These are phyloP conservation scores for Tylopilus vinaceipallidus DNA, from an alignment of 768 basidiomycete genomes.

Conservation along the genomic window DNA sequence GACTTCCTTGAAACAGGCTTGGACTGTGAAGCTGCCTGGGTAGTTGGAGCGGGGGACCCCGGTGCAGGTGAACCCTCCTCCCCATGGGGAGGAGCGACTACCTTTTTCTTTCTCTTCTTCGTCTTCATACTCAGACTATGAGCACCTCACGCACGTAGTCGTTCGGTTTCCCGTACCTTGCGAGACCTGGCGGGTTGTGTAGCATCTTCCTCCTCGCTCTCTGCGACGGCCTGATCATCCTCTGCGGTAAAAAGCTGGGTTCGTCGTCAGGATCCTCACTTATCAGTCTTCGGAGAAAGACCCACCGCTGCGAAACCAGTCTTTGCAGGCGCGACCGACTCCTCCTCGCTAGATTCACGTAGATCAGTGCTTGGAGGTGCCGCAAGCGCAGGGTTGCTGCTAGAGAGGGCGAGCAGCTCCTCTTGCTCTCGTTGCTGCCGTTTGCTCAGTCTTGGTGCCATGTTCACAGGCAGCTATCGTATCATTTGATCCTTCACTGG, in stretches of 20 bases:
- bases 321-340: conserved; percentile 17
- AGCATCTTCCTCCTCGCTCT: conserved; percentile 24
- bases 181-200: conserved; percentile 18
- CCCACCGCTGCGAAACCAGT: conserved; percentile 48
- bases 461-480: too few relatives aligned
- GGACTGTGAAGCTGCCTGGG: conserved; percentile 18
- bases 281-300: conserved; percentile 4
- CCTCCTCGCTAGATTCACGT: conserved; percentile 39
- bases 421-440: conserved; percentile 85
- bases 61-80: conserved; percentile 1
- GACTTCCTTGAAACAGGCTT: conserved; percentile 60
- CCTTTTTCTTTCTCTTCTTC: conserved; percentile 44
- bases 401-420: conserved; percentile 61
- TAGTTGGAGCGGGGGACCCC: conserved; percentile 5
- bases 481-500: too few relatives aligned
- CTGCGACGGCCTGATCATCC: conserved; percentile 19
- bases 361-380: conserved; percentile 10
- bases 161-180: conserved; percentile 18
- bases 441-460: conserved; percentile 78
- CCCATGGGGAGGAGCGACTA: not conserved
- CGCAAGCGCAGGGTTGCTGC: conserved; percentile 22
- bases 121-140: conserved; percentile 16
- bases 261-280: conserved; percentile 19
- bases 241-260: conserved; percentile 43
- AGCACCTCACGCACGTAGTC: not conserved